Percentiles rank a stretch among this genome's conserved stretches.
Conservation (phyloP, 2,329 filamentous ascomycete species). For the Colletotrichum paranaense region DNA sequence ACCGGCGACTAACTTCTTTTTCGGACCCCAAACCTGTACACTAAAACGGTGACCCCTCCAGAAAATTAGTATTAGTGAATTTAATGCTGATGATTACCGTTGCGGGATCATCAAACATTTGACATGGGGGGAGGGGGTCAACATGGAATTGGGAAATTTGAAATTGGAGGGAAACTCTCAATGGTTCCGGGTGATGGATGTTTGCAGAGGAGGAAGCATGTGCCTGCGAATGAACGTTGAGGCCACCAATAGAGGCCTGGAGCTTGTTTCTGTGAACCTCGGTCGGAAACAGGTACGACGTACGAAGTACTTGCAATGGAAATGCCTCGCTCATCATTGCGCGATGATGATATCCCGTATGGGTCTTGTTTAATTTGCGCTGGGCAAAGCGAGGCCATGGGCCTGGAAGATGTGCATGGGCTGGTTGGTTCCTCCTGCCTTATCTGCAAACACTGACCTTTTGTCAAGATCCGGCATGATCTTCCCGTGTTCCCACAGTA, state of each 20-base stretch:
- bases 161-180: neutral
- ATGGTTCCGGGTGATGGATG: neutral
- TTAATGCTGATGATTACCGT: neutral
- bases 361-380: neutral
- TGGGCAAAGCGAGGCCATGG: neutral
- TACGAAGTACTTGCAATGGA: neutral
- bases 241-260: neutral
- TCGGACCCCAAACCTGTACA: neutral
- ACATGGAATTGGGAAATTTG: neutral
- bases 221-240: neutral
- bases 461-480: neutral
- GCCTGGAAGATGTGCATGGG: neutral
- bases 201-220: neutral
- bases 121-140: neutral
- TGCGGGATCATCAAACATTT: slow-evolving; percentile 12
- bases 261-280: neutral
- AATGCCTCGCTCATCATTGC: neutral
- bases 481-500: too few relatives aligned
- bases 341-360: neutral
- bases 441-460: neutral
- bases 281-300: neutral
- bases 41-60: too few relatives aligned
- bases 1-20: neutral
- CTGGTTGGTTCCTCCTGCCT: neutral
- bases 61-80: neutral